These are phyloP conservation scores for Aphanoascus verrucosus DNA, from an alignment of 2,329 filamentous ascomycete genomes.

Conservation along the genomic window DNA sequence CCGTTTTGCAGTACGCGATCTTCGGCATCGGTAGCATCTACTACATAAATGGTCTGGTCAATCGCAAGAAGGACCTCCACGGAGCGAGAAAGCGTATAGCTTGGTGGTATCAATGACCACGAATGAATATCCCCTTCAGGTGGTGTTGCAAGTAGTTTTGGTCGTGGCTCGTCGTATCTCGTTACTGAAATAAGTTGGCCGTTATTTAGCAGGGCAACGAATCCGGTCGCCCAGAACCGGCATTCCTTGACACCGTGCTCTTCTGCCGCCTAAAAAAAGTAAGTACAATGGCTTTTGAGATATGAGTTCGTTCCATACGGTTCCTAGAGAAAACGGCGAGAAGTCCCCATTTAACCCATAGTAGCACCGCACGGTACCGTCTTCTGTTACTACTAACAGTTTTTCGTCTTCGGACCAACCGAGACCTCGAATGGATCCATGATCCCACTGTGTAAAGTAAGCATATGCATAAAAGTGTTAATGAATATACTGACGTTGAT, in stretches of 20 bases:
- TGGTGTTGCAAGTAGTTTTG: constrained; percentile 64
- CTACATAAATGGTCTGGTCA: constrained; percentile 68
- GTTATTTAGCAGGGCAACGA: constrained; percentile 82
- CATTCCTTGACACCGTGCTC: constrained; percentile 80
- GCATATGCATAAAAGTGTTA: neutral
- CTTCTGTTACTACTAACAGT: constrained; percentile 74
- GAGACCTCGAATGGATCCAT: constrained; percentile 72
- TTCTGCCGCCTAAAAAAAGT: constrained; percentile 54
- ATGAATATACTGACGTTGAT: constrained; percentile 47
- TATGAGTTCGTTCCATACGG: constrained; percentile 38
- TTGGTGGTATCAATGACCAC: constrained; percentile 81
- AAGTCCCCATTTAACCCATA: constrained; percentile 91
- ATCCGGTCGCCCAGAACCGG: constrained; percentile 82
- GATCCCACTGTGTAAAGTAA: constrained; percentile 59
- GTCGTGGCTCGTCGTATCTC: constrained; percentile 80
- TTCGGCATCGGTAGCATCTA: constrained; percentile 82
- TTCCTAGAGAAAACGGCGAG: constrained; percentile 81
- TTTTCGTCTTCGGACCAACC: constrained; percentile 97
- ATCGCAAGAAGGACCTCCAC: constrained; percentile 88
- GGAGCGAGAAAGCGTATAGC: constrained; percentile 77
- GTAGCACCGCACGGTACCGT: constrained; percentile 84
- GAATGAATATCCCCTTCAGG: constrained; percentile 72
- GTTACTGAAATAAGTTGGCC: constrained; percentile 80
- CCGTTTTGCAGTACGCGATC: constrained; percentile 85
- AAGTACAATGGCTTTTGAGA: neutral